Evolutionary conservation across 768 basidiomycete species (phyloP).

Genomic region (Rubroboletus pulcherrimus): DNA sequence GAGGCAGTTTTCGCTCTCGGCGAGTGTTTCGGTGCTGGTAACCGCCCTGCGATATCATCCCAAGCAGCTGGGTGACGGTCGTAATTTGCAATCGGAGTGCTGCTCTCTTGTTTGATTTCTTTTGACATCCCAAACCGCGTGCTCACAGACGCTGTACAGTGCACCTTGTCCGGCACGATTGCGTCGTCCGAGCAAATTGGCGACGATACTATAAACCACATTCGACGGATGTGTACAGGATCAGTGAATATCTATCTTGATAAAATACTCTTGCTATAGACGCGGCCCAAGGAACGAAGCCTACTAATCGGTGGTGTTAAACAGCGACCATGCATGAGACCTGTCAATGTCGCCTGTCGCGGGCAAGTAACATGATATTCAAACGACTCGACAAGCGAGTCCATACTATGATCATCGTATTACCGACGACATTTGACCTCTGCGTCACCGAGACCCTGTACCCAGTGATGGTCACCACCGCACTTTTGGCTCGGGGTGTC

Average conservation of each 20-base stretch:
- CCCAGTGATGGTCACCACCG: too few species aligned
- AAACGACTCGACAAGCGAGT: neutral
- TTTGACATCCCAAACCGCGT: neutral
- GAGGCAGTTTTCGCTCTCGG: neutral
- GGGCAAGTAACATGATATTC: neutral
- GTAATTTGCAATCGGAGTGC: conserved; percentile 30
- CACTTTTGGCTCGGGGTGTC: too few species aligned
- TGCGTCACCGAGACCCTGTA: too few species aligned
- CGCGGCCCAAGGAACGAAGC: neutral
- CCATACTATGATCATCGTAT: neutral
- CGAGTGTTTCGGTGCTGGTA: conserved; percentile 6
- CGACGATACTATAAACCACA: neutral
- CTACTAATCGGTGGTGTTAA: too few species aligned
- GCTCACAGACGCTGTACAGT: neutral
- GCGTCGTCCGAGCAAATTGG: too few species aligned
- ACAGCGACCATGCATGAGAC: too few species aligned
- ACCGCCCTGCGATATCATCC: conserved; percentile 14
- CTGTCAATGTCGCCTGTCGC: neutral
- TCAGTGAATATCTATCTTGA: neutral
- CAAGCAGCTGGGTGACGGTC: conserved; percentile 22
- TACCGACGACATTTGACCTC: too few species aligned
- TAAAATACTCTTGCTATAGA: neutral
- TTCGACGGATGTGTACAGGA: neutral
- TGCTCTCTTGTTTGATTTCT: neutral
- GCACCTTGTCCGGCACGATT: too few species aligned